These are phyloP conservation scores for Tuber magnatum DNA, from an alignment of 495 filamentous ascomycete species.

Conservation along the genomic window DNA sequence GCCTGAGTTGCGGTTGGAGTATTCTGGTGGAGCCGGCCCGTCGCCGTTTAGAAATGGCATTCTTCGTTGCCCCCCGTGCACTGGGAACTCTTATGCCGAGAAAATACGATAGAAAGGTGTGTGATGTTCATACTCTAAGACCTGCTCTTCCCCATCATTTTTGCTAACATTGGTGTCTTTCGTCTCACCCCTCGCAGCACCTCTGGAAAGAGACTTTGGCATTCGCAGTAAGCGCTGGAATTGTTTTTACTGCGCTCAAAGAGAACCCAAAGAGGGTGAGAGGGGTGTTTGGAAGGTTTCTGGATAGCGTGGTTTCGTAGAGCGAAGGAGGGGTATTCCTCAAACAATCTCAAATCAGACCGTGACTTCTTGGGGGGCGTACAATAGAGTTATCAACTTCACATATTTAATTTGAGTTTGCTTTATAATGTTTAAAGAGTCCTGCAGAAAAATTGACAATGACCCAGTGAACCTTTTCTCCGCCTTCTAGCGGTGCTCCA, in stretches of 20 bases:
- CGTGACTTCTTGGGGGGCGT: background rate
- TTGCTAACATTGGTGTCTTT: slow-evolving; percentile 29
- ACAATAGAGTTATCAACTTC: background rate
- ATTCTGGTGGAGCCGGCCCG: slow-evolving; percentile 63
- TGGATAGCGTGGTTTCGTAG: slow-evolving; percentile 50
- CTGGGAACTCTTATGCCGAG: slow-evolving; percentile 70
- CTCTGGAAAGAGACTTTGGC: slow-evolving; percentile 67
- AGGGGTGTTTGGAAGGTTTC: slow-evolving; percentile 64
- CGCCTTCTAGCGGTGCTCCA: background rate
- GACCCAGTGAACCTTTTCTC: background rate
- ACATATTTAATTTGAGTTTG: background rate
- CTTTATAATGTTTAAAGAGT: background rate
- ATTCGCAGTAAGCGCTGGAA: slow-evolving; percentile 67
- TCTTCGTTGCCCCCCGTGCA: slow-evolving; percentile 82
- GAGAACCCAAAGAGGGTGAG: slow-evolving; percentile 62
- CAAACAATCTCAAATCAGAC: background rate
- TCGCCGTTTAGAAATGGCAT: slow-evolving; percentile 67
- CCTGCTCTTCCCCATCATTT: background rate
- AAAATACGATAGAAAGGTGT: slow-evolving; percentile 58
- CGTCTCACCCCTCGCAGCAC: slow-evolving; percentile 46
- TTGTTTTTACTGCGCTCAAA: slow-evolving; percentile 63
- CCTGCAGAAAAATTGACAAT: background rate
- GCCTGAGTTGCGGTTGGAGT: slow-evolving; percentile 77
- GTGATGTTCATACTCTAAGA: slow-evolving; percentile 13
- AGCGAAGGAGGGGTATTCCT: slow-evolving; percentile 26